Conservation (phyloP, 805 yeast genomes). For the Yarrowia hollandica region DNA sequence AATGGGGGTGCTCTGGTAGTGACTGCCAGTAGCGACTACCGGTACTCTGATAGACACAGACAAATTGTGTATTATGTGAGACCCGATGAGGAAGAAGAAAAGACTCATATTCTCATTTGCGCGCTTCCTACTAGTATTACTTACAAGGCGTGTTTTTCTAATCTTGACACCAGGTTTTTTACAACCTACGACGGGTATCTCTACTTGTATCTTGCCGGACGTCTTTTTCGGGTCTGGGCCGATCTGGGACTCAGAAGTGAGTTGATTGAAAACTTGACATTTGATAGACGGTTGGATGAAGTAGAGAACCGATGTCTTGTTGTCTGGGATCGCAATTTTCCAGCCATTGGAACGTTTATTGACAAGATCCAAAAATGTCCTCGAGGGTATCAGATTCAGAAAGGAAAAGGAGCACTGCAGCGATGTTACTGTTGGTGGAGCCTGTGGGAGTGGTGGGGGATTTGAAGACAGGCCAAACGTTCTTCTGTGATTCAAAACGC, state of each 20-base stretch:
- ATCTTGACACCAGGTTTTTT: not conserved
- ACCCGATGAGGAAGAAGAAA: not conserved
- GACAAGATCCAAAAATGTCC: not conserved
- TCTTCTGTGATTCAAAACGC: too few relatives aligned
- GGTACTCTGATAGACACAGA: too few relatives aligned
- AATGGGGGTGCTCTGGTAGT: not conserved
- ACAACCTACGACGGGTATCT: not conserved
- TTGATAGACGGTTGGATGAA: not conserved
- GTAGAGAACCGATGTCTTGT: not conserved
- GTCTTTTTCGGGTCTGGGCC: not conserved
- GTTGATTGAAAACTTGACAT: not conserved
- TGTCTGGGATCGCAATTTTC: not conserved
- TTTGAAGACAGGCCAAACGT: not conserved
- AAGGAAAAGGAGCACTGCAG: not conserved
- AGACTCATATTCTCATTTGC: not conserved
- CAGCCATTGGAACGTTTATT: not conserved
- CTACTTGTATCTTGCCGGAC: not conserved
- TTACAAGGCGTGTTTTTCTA: not conserved
- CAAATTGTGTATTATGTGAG: not conserved
- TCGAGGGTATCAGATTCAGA: not conserved
- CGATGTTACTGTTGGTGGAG: not conserved
- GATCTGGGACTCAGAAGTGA: not conserved
- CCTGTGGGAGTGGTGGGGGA: not conserved
- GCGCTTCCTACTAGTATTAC: not conserved
- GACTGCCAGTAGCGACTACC: not conserved